Base-by-base conservation (phyloP, 106 monocot genomes). In the Acanthochlamys bracteata region DNA sequence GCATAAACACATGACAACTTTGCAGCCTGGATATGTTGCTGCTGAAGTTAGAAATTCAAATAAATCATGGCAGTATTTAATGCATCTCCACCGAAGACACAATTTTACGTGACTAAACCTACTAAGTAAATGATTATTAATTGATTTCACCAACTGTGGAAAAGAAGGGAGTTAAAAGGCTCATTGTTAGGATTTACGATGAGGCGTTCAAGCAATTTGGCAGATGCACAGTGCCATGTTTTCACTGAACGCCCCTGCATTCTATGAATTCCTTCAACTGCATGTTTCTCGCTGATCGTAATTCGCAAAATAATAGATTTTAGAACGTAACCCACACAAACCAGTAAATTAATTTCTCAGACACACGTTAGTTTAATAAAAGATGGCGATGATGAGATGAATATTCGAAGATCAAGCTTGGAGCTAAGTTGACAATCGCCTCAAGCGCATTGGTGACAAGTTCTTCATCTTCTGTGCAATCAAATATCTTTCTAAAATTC, bases 171-270 rank as follows among this genome's bases (percentile, higher is more conserved):
- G 85, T 71, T 92, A 86, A 85, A 98, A 53, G 92, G 79, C 66
- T 98, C 98, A 65, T 98, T 98, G 51, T 98, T 92, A 45, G 92
- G 92, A 81, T 92, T 98, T 73, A 98, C 86, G 60, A 98, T 79
- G 60, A 98, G 70, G 20, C 92, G 82, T 10, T 92, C 98, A 66
- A 98, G 73, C 25, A 98, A 62, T 85, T 98, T 88, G 59, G 92
- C 98, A 69, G 90, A 83, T 47, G 90, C 85, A 75, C 98, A 98
- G 53, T 98, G 88, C 91, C 92, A 98, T 46, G 80, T 78, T 65
- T 83, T 98, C 56, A 92, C 55, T 23, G 96, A 83, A 68, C 88
- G 92, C 42, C 76, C 64, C 59, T 88, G 81, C 79, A 92, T 84
- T 20, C 78, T 82, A 88, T 91, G 83, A 49, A 91, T 81, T 15